phyloP scores from a whole-genome alignment of 164 flowering plant species.

The Annona squamosa region DNA sequence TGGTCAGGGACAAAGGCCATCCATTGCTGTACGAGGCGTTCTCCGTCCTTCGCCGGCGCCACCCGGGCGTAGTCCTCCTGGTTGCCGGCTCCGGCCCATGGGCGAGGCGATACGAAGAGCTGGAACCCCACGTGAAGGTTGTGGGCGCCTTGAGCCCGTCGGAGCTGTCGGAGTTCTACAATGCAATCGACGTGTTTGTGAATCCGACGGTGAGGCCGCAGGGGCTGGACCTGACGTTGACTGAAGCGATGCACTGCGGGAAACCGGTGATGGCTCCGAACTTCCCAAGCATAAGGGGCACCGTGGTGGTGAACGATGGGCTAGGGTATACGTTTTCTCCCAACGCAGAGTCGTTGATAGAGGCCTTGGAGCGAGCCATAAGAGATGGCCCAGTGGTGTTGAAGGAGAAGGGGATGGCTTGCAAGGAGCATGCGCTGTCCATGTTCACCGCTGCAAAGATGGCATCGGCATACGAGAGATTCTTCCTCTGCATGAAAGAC shows the following conservation, averaged over 20 bases:
- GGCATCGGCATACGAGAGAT: constrained; percentile 56
- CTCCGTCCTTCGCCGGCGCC: constrained; percentile 12
- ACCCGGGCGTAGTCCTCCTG: constrained; percentile 32
- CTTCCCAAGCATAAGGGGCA: constrained; percentile 51
- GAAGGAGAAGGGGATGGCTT: constrained; percentile 32
- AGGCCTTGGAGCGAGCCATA: constrained; percentile 32
- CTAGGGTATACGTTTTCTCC: constrained; percentile 50
- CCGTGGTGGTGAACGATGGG: constrained; percentile 35
- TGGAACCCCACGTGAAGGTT: constrained; percentile 36
- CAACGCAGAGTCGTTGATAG: constrained; percentile 36
- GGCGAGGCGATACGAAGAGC: constrained; percentile 35
- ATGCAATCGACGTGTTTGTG: constrained; percentile 52
- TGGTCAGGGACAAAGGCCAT: constrained; percentile 66
- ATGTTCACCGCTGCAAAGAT: constrained; percentile 50
- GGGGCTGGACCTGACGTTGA: constrained; percentile 52
- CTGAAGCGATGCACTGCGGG: constrained; percentile 62
- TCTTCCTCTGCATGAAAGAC: constrained; percentile 53
- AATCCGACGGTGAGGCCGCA: constrained; percentile 64
- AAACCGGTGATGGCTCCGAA: constrained; percentile 47
- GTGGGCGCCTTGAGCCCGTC: constrained; percentile 37
- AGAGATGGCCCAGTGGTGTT: constrained; percentile 30
- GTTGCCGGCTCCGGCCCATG: constrained; percentile 68
- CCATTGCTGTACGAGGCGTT: constrained; percentile 51
- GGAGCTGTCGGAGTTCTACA: constrained; percentile 38
- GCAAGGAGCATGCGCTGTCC: constrained; percentile 27